Evolutionary conservation across 257 asterid species (phyloP).

Genomic region (Nemophila menziesii): DNA sequence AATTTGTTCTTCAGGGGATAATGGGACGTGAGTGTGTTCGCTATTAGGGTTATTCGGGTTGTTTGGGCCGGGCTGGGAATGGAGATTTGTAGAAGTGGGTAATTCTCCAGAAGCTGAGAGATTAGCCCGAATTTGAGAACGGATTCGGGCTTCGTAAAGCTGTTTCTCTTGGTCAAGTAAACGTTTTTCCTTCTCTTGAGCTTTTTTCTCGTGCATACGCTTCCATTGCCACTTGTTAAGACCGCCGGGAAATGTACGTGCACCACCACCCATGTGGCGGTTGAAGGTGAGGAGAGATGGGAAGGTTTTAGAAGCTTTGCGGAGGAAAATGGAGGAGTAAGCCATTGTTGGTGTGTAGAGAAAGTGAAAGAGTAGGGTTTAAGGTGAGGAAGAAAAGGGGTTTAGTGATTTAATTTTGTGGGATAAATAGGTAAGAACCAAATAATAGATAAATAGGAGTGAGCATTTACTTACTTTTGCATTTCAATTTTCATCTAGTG

Average conservation of each 20-base stretch:
- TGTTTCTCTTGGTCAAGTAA: constrained; percentile 89
- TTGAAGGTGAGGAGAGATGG: constrained; percentile 21
- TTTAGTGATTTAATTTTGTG: constrained; percentile 16
- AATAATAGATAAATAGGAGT: too few species aligned
- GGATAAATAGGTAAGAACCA: too few species aligned
- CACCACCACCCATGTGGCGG: constrained; percentile 91
- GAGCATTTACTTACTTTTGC: too few species aligned
- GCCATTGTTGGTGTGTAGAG: constrained; percentile 5
- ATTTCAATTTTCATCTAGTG: too few species aligned
- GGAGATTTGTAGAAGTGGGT: constrained; percentile 4
- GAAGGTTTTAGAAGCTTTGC: constrained; percentile 6
- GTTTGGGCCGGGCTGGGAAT: constrained; percentile 13
- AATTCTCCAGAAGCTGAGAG: constrained; percentile 28
- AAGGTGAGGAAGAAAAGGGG: background rate
- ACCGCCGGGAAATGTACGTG: constrained; percentile 92
- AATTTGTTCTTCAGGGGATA: constrained; percentile 60
- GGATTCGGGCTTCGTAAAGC: constrained; percentile 67
- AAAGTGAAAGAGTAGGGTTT: background rate
- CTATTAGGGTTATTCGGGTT: too few species aligned
- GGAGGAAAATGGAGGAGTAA: constrained; percentile 9
- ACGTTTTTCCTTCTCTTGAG: constrained; percentile 71
- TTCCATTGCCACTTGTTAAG: constrained; percentile 99
- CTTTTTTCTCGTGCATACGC: constrained; percentile 91
- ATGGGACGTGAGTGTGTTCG: constrained; percentile 33
- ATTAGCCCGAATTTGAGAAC: constrained; percentile 68